Evolutionary conservation across 768 basidiomycete species (phyloP).

Genomic region (Gloeopeniophorella convolvens): DNA sequence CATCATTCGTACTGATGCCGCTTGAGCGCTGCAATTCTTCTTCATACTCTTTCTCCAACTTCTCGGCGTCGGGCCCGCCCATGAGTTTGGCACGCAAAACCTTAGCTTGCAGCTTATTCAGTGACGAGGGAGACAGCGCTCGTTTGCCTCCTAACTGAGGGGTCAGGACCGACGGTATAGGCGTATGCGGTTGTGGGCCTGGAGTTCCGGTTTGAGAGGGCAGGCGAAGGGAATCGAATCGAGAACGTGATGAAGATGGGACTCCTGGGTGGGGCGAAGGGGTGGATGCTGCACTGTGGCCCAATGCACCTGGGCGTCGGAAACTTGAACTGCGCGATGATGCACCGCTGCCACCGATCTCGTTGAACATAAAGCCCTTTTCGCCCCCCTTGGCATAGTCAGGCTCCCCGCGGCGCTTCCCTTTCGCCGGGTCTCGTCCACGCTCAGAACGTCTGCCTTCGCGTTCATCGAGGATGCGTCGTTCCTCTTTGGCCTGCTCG

Average conservation of each 20-base stretch:
- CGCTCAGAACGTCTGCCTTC: conserved; percentile 44
- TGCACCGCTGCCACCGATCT: conserved; percentile 50
- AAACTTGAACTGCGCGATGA: conserved; percentile 86
- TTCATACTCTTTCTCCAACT: conserved; percentile 84
- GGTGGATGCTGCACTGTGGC: conserved; percentile 50
- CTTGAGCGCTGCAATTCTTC: conserved; percentile 43
- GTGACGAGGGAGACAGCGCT: conserved; percentile 63
- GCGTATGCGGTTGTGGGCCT: conserved; percentile 61
- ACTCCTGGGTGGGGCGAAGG: conserved; percentile 38
- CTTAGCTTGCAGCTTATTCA: conserved; percentile 90
- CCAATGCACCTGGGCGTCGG: conserved; percentile 66
- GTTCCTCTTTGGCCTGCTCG: conserved; percentile 83
- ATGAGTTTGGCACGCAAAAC: conserved; percentile 89
- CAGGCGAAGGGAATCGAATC: conserved; percentile 55
- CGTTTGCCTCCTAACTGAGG: conserved; percentile 43
- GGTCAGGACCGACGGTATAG: conserved; percentile 88
- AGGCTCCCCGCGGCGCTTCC: conserved; percentile 27
- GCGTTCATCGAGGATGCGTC: conserved; percentile 78
- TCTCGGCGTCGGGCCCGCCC: conserved; percentile 67
- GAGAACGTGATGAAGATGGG: conserved; percentile 37
- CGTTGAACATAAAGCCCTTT: conserved; percentile 63
- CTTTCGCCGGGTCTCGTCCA: conserved; percentile 33
- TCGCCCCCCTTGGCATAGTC: conserved; percentile 33
- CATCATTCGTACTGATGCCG: conserved; percentile 27
- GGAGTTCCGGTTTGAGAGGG: conserved; percentile 57